phyloP scores from a whole-genome alignment of 306 rosid species.

The Senna tora region DNA sequence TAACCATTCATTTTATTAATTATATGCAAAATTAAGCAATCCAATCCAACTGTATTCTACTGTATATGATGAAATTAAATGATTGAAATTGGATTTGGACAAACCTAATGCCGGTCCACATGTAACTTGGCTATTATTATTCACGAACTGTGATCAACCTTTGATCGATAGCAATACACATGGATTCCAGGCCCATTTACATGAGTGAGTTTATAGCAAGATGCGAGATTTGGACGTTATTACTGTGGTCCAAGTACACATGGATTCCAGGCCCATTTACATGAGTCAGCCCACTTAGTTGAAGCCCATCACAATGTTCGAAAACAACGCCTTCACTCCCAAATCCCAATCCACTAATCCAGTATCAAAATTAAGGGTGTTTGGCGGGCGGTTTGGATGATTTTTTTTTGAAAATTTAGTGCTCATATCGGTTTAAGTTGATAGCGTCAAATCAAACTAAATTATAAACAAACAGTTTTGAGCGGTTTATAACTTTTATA shows the following conservation, averaged over 20 bases:
- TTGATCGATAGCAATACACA: constrained; percentile 52
- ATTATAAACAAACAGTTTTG: too few species aligned
- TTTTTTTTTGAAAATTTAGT: too few species aligned
- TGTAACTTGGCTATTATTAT: constrained; percentile 26
- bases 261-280: constrained; percentile 39
- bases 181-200: constrained; percentile 37
- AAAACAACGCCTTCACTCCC: constrained; percentile 41
- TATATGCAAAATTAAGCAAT: too few species aligned
- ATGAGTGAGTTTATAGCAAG: not conserved
- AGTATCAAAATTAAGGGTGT: too few species aligned
- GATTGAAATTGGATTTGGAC: not conserved
- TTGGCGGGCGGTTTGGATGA: too few species aligned
- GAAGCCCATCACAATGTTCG: constrained; percentile 35
- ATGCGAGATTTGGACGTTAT: constrained; percentile 25
- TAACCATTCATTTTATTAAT: not conserved
- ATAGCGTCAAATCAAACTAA: too few species aligned
- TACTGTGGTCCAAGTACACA: constrained; percentile 11
- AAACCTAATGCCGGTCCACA: constrained; percentile 74
- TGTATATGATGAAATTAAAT: too few species aligned
- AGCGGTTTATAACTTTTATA: too few species aligned
- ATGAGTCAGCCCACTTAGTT: constrained; percentile 35
- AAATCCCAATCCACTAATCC: too few species aligned
- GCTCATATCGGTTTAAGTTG: too few species aligned
- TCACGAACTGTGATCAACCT: constrained; percentile 32
- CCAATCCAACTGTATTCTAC: too few species aligned